phyloP scores from a whole-genome alignment of 176 grass and related monocot genomes.

The Oryza coarctata region DNA sequence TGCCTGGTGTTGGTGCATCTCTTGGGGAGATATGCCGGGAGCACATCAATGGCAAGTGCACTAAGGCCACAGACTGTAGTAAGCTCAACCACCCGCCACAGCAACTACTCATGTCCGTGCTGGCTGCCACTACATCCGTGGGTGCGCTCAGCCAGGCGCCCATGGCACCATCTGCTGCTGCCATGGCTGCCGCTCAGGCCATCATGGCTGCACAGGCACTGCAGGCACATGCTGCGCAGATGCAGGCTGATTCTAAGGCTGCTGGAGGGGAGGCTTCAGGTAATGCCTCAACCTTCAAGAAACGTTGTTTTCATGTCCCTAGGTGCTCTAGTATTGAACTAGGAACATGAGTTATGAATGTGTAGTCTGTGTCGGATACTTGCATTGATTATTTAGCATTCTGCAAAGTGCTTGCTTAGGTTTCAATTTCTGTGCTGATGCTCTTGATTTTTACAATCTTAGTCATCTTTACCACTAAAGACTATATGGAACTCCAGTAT shows the following conservation, averaged over 20 bases:
- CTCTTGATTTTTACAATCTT: background rate
- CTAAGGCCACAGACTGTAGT: slow-evolving; percentile 61
- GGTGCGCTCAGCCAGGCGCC: slow-evolving; percentile 61
- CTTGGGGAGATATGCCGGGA: slow-evolving; percentile 87
- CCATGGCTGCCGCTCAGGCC: slow-evolving; percentile 95
- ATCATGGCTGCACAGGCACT: slow-evolving; percentile 90
- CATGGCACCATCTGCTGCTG: slow-evolving; percentile 86
- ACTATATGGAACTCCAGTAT: background rate
- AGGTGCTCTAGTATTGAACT: background rate
- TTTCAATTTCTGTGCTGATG: background rate
- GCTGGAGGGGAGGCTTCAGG: slow-evolving; percentile 46
- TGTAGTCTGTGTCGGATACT: background rate
- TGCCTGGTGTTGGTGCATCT: slow-evolving; percentile 76
- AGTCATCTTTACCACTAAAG: background rate
- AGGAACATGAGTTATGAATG: background rate
- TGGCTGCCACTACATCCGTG: slow-evolving; percentile 62
- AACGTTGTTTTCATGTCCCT: background rate
- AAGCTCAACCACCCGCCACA: slow-evolving; percentile 79
- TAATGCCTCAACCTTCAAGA: background rate
- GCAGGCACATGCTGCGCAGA: slow-evolving; percentile 81
- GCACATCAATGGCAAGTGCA: slow-evolving; percentile 67
- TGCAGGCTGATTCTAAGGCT: slow-evolving; percentile 54
- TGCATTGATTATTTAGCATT: background rate
- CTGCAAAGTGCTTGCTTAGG: background rate
- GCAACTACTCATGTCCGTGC: slow-evolving; percentile 66